Evolutionary conservation across 805 yeast genomes (phyloP).

Genomic region (Kuraishia capsulata): DNA sequence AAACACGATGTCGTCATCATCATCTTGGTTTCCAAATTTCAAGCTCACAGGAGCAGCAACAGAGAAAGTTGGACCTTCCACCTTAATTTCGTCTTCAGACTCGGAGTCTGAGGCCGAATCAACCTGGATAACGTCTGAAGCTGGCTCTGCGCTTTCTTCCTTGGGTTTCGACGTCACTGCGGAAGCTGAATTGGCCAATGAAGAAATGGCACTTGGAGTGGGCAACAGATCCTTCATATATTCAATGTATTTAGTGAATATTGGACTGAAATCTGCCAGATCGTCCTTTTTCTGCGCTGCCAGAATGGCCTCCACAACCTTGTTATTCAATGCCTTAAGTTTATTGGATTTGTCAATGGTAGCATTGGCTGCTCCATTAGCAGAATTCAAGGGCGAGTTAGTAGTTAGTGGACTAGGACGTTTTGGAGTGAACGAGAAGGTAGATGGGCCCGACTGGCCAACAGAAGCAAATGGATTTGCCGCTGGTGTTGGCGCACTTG

Average conservation of each 20-base stretch:
- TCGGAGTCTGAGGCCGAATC: constrained; percentile 24
- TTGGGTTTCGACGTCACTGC: neutral
- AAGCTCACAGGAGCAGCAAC: constrained; percentile 36
- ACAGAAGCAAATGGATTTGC: constrained; percentile 5
- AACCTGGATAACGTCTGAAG: constrained; percentile 5
- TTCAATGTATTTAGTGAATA: constrained; percentile 48
- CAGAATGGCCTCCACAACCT: constrained; percentile 41
- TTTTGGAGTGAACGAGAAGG: constrained; percentile 4
- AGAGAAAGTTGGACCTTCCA: constrained; percentile 65
- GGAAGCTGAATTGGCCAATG: constrained; percentile 2
- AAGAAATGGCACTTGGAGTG: constrained; percentile 2
- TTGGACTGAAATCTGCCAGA: constrained; percentile 44
- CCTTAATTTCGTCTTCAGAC: constrained; percentile 42
- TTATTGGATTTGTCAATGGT: constrained; percentile 34
- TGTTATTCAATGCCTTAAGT: constrained; percentile 57
- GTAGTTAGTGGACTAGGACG: constrained; percentile 6
- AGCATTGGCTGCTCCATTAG: neutral
- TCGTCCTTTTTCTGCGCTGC: constrained; percentile 32
- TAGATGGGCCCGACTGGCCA: neutral
- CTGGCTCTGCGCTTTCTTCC: neutral
- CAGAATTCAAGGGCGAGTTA: constrained; percentile 2
- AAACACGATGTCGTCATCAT: constrained; percentile 14
- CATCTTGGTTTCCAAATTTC: constrained; percentile 27
- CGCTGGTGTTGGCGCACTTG: constrained; percentile 1
- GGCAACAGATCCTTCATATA: constrained; percentile 34